Evolutionary conservation across 169 alveolate species (phyloP).

Genomic region (Eimeria sp.): DNA sequence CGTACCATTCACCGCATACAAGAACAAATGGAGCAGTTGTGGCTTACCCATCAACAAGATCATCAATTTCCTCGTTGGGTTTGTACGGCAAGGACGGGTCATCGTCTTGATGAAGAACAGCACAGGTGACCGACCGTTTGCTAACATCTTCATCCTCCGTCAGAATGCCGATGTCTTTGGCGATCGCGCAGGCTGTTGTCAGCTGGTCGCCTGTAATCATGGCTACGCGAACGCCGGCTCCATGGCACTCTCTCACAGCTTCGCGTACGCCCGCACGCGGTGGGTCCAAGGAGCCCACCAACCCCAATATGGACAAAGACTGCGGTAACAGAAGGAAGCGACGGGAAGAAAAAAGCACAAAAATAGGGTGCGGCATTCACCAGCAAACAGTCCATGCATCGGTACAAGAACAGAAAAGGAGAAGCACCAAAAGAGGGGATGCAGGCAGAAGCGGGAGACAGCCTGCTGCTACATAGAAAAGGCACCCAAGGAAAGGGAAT

Average conservation of each 20-base stretch:
- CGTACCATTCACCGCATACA: not conserved
- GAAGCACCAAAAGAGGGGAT: not conserved
- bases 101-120: constrained; percentile 88
- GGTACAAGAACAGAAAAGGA: not conserved
- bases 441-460: not conserved
- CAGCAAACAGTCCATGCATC: not conserved
- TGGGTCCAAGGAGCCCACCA: constrained; percentile 97
- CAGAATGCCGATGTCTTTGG: constrained; percentile 93
- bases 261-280: constrained; percentile 98
- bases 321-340: constrained; percentile 4
- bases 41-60: constrained; percentile 86
- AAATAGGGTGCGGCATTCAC: too few relatives aligned
- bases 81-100: constrained; percentile 78
- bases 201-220: constrained; percentile 99
- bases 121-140: constrained; percentile 80
- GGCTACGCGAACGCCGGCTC: constrained; percentile 98
- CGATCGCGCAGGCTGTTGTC: constrained; percentile 98
- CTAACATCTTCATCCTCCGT: not conserved
- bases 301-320: constrained; percentile 89
- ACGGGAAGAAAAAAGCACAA: not conserved
- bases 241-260: constrained; percentile 97
- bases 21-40: not conserved
- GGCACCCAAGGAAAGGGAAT: too few relatives aligned
- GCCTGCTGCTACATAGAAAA: not conserved
- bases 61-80: constrained; percentile 90